phyloP scores from a whole-genome alignment of 2,329 filamentous ascomycete species.

The Talaromyces atroroseus region DNA sequence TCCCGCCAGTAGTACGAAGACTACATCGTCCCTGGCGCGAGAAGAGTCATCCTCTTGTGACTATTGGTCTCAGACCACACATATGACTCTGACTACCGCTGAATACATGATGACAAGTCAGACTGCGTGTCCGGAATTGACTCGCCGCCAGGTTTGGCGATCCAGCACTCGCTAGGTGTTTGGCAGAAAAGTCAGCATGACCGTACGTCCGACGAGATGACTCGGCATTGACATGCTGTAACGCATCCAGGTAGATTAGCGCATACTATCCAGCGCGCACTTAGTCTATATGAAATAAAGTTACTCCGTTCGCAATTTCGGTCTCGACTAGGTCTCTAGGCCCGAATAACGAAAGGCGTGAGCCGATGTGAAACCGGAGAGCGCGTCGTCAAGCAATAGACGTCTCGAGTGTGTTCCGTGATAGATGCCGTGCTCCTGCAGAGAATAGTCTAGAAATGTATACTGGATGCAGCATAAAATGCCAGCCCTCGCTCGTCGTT shows the following conservation, averaged over 20 bases:
- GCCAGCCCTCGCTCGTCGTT: not conserved
- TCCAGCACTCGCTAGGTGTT: not conserved
- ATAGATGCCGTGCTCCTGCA: not conserved
- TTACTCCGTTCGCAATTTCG: not conserved
- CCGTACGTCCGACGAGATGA: too few relatives aligned
- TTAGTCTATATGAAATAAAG: not conserved
- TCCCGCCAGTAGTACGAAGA: not conserved
- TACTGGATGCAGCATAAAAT: not conserved
- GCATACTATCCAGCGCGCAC: not conserved
- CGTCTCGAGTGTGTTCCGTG: not conserved
- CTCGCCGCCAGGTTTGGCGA: not conserved
- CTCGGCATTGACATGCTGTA: not conserved
- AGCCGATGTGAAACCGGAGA: conserved; percentile 1
- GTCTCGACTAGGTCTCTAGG: not conserved
- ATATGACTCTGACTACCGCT: not conserved
- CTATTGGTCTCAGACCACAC: not conserved
- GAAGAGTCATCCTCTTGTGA: not conserved
- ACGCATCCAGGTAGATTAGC: not conserved
- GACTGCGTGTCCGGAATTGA: not conserved
- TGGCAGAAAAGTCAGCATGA: not conserved
- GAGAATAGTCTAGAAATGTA: not conserved
- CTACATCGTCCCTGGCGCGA: not conserved
- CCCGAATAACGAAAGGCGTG: not conserved
- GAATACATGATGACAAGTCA: not conserved
- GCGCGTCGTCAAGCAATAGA: not conserved